Evolutionary conservation across 495 filamentous ascomycete species (phyloP).

Genomic region (Xylaria palmicola): DNA sequence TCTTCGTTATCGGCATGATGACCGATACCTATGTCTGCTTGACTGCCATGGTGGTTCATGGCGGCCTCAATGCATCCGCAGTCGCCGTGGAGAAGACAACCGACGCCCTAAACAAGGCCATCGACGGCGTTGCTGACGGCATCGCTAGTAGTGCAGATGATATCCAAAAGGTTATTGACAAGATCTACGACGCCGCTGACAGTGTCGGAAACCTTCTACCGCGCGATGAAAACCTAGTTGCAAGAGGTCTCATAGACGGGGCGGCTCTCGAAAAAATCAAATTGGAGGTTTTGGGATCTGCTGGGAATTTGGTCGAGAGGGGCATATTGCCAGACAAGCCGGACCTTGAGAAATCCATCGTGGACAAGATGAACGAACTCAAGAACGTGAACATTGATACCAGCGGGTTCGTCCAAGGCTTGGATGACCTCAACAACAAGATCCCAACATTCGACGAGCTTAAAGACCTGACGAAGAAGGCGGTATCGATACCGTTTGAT

Average conservation of each 20-base stretch:
- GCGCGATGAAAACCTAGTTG: slow-evolving; percentile 23
- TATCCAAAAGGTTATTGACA: slow-evolving; percentile 64
- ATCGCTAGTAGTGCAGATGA: slow-evolving; percentile 53
- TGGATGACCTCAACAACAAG: slow-evolving; percentile 67
- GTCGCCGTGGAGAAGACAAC: slow-evolving; percentile 68
- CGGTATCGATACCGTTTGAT: slow-evolving; percentile 77
- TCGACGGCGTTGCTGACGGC: slow-evolving; percentile 62
- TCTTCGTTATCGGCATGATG: slow-evolving; percentile 88
- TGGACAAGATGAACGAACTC: slow-evolving; percentile 48
- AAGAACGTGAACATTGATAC: slow-evolving; percentile 66
- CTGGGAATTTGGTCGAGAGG: neutral
- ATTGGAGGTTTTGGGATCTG: neutral
- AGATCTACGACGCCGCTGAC: slow-evolving; percentile 55
- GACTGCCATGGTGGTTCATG: slow-evolving; percentile 74
- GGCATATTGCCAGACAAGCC: slow-evolving; percentile 42
- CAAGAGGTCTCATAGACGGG: slow-evolving; percentile 37
- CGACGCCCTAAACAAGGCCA: slow-evolving; percentile 69
- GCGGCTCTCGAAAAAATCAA: neutral
- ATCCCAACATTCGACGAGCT: slow-evolving; percentile 83
- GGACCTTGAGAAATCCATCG: slow-evolving; percentile 58
- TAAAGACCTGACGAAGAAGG: slow-evolving; percentile 68
- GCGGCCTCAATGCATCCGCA: slow-evolving; percentile 68
- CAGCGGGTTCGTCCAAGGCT: slow-evolving; percentile 57
- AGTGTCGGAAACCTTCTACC: slow-evolving; percentile 52
- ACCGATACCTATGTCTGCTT: slow-evolving; percentile 86